Evolutionary conservation across 495 filamentous ascomycete species (phyloP), one percentile per base, ranked within the genome.

Genomic region (Diplogelasinospora grovesii): DNA sequence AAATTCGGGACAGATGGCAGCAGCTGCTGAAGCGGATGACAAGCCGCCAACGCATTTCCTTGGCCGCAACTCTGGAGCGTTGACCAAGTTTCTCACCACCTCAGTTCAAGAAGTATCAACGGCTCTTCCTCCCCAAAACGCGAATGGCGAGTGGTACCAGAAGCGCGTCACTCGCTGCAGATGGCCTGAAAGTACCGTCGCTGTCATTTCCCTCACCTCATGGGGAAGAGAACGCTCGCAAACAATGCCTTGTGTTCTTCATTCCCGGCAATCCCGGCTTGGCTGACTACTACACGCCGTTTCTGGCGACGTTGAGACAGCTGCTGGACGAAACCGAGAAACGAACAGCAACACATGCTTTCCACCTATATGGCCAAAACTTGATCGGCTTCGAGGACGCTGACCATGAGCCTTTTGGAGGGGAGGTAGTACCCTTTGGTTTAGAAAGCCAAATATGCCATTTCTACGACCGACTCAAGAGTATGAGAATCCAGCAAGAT

Each of bases 251-350:
- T 35, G 48, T 76, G 21, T 73, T 59, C 65, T 86, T 93, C 59
- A 77, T 95, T 27, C 70, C 87, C 20, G 90, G 90, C 11, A 95
- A 95, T 46, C 90, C 90, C 8, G 90, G 90, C 0, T 64, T 95
- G 23, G 79, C 95, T 31, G 65, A 63, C 22, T 96, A 89, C 68
- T 97, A 96, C 61, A 57, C 70, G 24, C 68, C 74, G 1, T 95
- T 93, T 60, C 68, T 78, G 61, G 31, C 60, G 15, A 48, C 65
- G 30, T 52, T 77, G n/a, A 43, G 62, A 9, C 22, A 43, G 14
- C 49, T 66, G 14, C 42, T 70, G 39, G 43, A 68, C 20, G 53
- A 57, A 22, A 42, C 28, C 21, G 39, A 57, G 14, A 35, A 48
- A 0, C 19, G 23, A 9, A 24, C 27, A 2, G 20, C 26, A 8